Evolutionary conservation across 129 eudicot genomes (phyloP), one percentile per base, ranked within the genome.

Genomic region (Scalesia atractyloides): DNA sequence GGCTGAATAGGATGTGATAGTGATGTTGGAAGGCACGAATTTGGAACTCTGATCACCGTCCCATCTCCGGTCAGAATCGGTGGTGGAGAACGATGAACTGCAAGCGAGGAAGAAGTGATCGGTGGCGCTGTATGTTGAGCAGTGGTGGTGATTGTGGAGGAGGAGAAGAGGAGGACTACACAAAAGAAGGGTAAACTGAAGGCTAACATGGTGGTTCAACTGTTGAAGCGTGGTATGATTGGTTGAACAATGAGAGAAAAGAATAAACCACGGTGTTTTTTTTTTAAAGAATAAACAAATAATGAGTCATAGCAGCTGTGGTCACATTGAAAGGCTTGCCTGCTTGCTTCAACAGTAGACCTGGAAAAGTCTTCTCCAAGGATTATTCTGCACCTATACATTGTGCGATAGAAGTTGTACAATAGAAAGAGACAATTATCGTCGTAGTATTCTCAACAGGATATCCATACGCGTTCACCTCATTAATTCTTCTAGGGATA

Each of bases 21-120:
- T 15, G 62, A 39, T 60, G 63, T 83, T 72, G 1, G 83, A 70
- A 0, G 76, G 50, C 12, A 60, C 5, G 54, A 64, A 77, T 19
- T 59, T 63, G 8, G 82, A 79, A 44, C 1, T 10, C 16, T 64
- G 16, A 33, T 86, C 90, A 0, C 66, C 26, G 17, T 64, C 81
- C 90, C 87, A 86, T 14, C 0, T 43, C 12, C 76, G 56, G 46
- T 54, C 76, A 10, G 72, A 43, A 3, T 39, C 7, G 20, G 64
- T 69, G 60, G 26, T 48, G 53, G 41, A 8, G 54, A 81, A 44
- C 30, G 82, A 43, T 13, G 85, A 66, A 70, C 82, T 82, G 5
- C 86, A 82, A 64, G 69, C 69, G 5, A 82, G 43, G 54, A 53
- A 74, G 74, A 68, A 62, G 57, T 46, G 14, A 20, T 78, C 83